phyloP scores from a whole-genome alignment of 2,329 filamentous ascomycete genomes.

The Hypomyces rosellus region DNA sequence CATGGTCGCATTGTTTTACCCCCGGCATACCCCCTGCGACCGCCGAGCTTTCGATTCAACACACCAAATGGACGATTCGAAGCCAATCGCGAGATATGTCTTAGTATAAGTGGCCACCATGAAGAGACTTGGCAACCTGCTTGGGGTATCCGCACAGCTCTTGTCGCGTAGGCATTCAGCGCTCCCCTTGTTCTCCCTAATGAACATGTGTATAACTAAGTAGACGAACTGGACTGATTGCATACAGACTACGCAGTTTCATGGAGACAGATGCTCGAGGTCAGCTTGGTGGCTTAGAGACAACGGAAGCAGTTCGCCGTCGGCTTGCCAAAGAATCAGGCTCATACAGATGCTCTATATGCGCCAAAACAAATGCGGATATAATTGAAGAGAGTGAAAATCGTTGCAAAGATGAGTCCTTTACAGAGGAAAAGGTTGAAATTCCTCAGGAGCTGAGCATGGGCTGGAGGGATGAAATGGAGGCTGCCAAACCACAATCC shows the following conservation, averaged over 20 bases:
- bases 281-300: constrained; percentile 85
- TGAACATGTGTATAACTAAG: neutral
- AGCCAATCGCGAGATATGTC: constrained; percentile 92
- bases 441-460: constrained; percentile 54
- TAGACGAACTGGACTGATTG: constrained; percentile 2
- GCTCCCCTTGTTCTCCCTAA: neutral
- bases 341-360: constrained; percentile 62
- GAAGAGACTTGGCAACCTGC: constrained; percentile 99
- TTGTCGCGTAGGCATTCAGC: constrained; percentile 48
- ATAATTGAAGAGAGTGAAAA: constrained; percentile 67
- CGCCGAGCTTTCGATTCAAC: constrained; percentile 90
- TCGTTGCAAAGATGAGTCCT: constrained; percentile 35
- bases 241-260: constrained; percentile 62
- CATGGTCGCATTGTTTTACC: constrained; percentile 93
- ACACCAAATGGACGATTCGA: constrained; percentile 92
- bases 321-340: constrained; percentile 62
- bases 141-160: constrained; percentile 88
- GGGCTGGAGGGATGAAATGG: constrained; percentile 68
- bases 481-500: constrained; percentile 23
- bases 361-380: constrained; percentile 64
- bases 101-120: constrained; percentile 89
- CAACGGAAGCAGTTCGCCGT: constrained; percentile 58
- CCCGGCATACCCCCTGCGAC: constrained; percentile 81
- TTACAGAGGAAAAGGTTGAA: constrained; percentile 35
- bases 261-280: constrained; percentile 89